Base-by-base conservation (phyloP, 305 asterid species). In the Salvia sclarea region DNA sequence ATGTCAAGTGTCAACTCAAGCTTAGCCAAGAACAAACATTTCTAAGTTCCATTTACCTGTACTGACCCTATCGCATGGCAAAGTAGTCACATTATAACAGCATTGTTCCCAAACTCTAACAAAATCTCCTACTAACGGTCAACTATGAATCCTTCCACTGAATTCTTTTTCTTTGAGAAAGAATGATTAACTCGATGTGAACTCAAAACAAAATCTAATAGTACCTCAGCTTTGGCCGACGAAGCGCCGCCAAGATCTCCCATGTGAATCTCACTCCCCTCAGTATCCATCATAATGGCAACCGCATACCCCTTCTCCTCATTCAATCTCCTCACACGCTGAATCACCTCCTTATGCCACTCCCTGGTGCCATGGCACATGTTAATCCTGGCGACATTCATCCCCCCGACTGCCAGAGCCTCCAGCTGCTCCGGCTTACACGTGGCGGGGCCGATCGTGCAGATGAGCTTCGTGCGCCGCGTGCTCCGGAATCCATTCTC, bases 211-310 rank as follows among this genome's bases (percentile, higher is more conserved):
- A 7, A 61, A 37, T 41, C 20, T 13, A 71, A 0, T 9, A 20
- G 62, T 92, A 90, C 98, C 96, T 89, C 98, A 33, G 98, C 96
- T 85, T 91, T 94, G 16, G 81, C 95, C 6, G 99, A 91, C 0
- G 95, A 71, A 76, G 90, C 86, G 13, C 99, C 99, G 28, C 98
- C 99, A 48, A 94, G 95, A 76, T 94, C 99, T 30, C 96, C 99
- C 99, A 89, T 91, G 78, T 94, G 99, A 79, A 94, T 94, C 86
- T 91, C 98, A 79, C 97, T 87, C 35, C 98, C 99, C 79, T 94
- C 98, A 53, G 99, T 94, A 77, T 94, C 99, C 98, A 94, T 94
- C 99, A 94, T 94, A 81, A 94, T 86, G 3, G 99, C 99, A 43
- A 95, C 97, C 2, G 99, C 99, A 74, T 61, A 94, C 1, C 99